Evolutionary conservation across 1,284 basidiomycete species (phyloP).

Genomic region (Vanrija sp.): DNA sequence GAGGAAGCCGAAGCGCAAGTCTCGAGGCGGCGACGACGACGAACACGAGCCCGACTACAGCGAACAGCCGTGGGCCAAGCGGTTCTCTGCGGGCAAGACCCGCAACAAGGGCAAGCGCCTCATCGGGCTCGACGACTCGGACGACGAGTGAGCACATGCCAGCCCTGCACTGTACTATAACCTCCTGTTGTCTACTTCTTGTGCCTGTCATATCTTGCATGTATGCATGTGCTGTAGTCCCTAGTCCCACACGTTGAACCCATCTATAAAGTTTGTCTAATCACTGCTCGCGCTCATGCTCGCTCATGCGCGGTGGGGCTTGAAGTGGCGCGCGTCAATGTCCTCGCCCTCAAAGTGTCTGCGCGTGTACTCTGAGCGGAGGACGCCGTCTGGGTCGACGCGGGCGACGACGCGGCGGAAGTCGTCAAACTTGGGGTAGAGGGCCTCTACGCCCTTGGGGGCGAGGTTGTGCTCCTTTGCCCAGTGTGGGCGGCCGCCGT

Average conservation of each 20-base stretch:
- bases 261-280: constrained; percentile 6
- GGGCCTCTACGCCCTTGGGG: constrained; percentile 60
- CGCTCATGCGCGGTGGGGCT: constrained; percentile 14
- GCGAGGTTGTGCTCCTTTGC: constrained; percentile 83
- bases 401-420: constrained; percentile 66
- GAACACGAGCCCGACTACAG: not conserved
- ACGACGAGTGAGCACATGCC: constrained; percentile 2
- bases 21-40: not conserved
- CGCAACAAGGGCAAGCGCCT: constrained; percentile 7
- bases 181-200: not conserved
- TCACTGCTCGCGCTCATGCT: not conserved
- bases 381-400: constrained; percentile 75
- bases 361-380: constrained; percentile 57
- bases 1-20: not conserved
- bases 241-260: not conserved
- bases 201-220: constrained; percentile 3
- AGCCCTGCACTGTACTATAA: too few species aligned
- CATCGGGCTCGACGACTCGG: not conserved
- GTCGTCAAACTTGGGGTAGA: constrained; percentile 81
- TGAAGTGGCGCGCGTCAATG: constrained; percentile 38
- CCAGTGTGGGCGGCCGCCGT: constrained; percentile 91
- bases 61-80: constrained; percentile 4
- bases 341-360: constrained; percentile 53
- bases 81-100: not conserved
- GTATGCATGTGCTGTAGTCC: constrained; percentile 3